phyloP scores from a whole-genome alignment of 1,284 basidiomycete genomes.

The Cryptococcus floricola region DNA sequence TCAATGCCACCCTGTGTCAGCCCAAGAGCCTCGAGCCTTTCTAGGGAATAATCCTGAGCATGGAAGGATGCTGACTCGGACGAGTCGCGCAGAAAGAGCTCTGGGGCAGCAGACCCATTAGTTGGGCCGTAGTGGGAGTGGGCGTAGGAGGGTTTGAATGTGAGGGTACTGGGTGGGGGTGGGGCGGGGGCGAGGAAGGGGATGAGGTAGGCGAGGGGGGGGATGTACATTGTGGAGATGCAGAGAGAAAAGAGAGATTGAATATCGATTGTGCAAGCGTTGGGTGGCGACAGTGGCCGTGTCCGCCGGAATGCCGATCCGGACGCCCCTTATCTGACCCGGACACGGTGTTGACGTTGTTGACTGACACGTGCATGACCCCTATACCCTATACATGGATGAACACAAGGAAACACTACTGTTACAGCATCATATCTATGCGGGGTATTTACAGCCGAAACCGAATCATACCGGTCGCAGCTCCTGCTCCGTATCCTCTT shows the following conservation, averaged over 20 bases:
- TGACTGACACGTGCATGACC: too few species aligned
- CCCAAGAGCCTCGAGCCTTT: conserved; percentile 1
- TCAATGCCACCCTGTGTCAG: not conserved
- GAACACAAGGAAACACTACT: not conserved
- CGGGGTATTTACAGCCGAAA: too few species aligned
- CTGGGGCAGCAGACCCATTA: not conserved
- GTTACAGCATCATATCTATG: not conserved
- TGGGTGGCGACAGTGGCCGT: not conserved
- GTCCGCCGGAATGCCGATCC: not conserved
- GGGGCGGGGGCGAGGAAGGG: conserved; percentile 19
- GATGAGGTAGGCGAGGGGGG: conserved; percentile 16
- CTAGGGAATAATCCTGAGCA: conserved; percentile 11
- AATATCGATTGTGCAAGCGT: not conserved
- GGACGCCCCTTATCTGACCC: not conserved
- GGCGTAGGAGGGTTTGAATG: conserved; percentile 34
- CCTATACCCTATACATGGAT: too few species aligned
- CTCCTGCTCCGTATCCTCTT: conserved; percentile 9
- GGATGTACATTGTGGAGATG: conserved; percentile 31
- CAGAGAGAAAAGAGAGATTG: not conserved
- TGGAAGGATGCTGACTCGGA: conserved; percentile 14
- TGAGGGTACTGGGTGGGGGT: conserved; percentile 9
- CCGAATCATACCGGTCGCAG: not conserved
- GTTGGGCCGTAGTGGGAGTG: conserved; percentile 22
- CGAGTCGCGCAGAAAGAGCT: conserved; percentile 25
- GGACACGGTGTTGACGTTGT: not conserved